These are phyloP conservation scores for Mycena maculata DNA, from an alignment of 768 basidiomycete genomes.

Conservation along the genomic window DNA sequence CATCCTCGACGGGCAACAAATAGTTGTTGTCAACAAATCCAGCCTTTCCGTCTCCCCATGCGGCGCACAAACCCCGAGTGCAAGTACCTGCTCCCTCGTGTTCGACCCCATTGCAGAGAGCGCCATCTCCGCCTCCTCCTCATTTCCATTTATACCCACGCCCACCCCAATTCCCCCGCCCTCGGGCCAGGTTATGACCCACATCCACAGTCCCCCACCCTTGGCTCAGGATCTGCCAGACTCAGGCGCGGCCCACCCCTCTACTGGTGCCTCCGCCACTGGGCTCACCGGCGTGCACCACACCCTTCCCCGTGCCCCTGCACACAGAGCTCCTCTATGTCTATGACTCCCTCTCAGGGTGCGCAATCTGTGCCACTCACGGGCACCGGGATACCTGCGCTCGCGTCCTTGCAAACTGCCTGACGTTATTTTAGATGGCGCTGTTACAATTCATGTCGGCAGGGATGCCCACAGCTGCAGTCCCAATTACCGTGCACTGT, in stretches of 20 bases:
- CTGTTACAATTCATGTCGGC: slow-evolving; percentile 99
- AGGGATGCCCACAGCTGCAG: slow-evolving; percentile 98
- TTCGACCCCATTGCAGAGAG: slow-evolving; percentile 62
- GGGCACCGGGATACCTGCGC: slow-evolving; percentile 49
- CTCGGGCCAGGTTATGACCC: no score
- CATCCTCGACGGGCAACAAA: slow-evolving; percentile 60
- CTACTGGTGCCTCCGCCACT: slow-evolving; percentile 41
- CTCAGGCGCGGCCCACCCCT: slow-evolving; percentile 57
- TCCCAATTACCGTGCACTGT: slow-evolving; percentile 98
- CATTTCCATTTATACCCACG: slow-evolving; percentile 48
- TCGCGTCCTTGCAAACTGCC: slow-evolving; percentile 59
- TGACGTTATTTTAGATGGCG: slow-evolving; percentile 83
- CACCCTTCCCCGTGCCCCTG: slow-evolving; percentile 55
- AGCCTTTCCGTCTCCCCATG: slow-evolving; percentile 44
- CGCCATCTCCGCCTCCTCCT: slow-evolving; percentile 35
- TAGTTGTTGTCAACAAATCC: no score
- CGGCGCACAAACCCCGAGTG: slow-evolving; percentile 48
- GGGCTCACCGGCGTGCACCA: slow-evolving; percentile 50
- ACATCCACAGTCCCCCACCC: no score
- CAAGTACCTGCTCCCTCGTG: slow-evolving; percentile 61
- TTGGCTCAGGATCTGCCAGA: no score
- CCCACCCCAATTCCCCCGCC: slow-evolving; percentile 51
- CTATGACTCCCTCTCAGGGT: slow-evolving; percentile 84
- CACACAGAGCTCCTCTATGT: slow-evolving; percentile 83
- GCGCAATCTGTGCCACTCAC: slow-evolving; percentile 63